Evolutionary conservation across 176 grass and related monocot genomes (phyloP).

Genomic region (Carex scoparia): DNA sequence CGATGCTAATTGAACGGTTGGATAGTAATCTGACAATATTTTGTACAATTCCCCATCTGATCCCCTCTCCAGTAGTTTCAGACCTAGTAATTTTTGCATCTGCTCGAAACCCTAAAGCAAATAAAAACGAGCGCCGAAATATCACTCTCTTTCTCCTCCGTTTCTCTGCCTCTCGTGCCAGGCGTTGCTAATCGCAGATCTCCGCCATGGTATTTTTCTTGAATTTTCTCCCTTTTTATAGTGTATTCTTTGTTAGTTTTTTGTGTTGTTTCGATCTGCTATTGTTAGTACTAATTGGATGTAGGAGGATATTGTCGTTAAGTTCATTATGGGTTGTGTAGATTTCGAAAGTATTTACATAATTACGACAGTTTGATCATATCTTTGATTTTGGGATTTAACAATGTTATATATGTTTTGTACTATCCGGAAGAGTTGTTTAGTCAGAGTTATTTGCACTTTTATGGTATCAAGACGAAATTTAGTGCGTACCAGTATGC

Average conservation of each 20-base stretch:
- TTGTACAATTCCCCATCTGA: too few relatives aligned
- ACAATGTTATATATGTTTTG: neutral
- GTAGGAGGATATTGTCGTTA: neutral
- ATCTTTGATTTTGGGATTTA: neutral
- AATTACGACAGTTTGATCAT: neutral
- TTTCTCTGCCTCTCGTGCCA: neutral
- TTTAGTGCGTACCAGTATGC: neutral
- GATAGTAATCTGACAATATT: too few relatives aligned
- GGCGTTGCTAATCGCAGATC: neutral
- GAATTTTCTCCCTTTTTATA: neutral
- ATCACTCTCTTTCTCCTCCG: neutral
- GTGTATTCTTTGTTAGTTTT: neutral
- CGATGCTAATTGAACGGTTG: too few relatives aligned
- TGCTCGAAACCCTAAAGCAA: neutral
- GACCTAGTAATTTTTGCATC: neutral
- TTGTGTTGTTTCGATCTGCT: neutral
- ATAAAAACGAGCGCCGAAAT: slow-evolving; percentile 24
- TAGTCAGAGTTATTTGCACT: neutral
- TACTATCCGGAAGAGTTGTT: neutral
- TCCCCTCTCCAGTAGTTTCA: too few relatives aligned
- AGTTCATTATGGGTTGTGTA: neutral
- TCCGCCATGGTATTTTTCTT: slow-evolving; percentile 7
- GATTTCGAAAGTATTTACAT: neutral
- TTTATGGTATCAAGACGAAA: neutral
- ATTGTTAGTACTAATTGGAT: neutral